These are phyloP conservation scores for Leptomonas seymouri DNA, from an alignment of 208 protist genomes.

Conservation along the genomic window DNA sequence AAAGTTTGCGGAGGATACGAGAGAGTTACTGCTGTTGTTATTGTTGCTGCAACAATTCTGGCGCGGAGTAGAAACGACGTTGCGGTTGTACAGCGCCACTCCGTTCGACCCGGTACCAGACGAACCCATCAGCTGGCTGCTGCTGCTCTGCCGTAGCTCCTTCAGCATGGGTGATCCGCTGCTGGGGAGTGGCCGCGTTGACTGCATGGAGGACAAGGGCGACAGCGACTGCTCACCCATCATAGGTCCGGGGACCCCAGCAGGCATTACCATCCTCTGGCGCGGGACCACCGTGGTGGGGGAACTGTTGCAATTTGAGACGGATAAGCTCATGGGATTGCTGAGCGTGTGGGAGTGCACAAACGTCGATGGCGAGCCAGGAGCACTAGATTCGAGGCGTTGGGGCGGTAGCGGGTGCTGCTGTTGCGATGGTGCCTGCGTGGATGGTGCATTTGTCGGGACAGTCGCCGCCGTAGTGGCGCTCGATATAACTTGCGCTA, in stretches of 20 bases:
- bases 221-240: constrained; percentile 5
- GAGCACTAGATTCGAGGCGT: background rate
- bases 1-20: constrained; percentile 11
- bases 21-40: constrained; percentile 15
- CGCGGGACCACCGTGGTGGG: background rate
- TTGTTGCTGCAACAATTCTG: background rate
- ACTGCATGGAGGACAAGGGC: background rate
- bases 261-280: background rate
- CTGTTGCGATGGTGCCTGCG: background rate
- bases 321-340: constrained; percentile 4
- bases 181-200: background rate
- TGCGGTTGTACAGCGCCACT: constrained; percentile 14
- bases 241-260: background rate
- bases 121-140: constrained; percentile 6
- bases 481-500: constrained; percentile 30
- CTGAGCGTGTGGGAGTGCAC: constrained; percentile 1
- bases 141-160: constrained; percentile 11
- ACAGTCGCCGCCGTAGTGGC: constrained; percentile 4
- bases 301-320: background rate
- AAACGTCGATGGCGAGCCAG: constrained; percentile 17
- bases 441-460: background rate
- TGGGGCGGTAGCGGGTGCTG: constrained; percentile 1
- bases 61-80: constrained; percentile 1
- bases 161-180: constrained; percentile 1
- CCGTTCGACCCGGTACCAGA: background rate